phyloP scores from a whole-genome alignment of 306 rosid species.

The Inga laurina region DNA sequence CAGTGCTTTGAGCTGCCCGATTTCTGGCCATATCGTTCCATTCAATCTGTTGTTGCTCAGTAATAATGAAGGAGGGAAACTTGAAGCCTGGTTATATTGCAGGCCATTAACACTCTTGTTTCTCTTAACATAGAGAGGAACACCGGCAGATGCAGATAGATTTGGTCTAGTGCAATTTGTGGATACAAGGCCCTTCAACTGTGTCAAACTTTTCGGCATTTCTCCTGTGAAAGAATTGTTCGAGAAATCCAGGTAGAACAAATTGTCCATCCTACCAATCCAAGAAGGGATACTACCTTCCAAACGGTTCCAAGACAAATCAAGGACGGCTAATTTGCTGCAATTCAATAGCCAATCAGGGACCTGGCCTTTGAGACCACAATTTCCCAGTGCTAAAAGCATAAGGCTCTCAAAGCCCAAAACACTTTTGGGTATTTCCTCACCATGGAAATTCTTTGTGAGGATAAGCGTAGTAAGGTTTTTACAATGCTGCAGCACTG shows the following conservation, averaged over 20 bases:
- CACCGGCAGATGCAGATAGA: conserved; percentile 22
- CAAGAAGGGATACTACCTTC: conserved; percentile 49
- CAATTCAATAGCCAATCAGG: conserved; percentile 53
- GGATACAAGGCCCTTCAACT: conserved; percentile 32
- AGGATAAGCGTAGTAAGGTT: conserved; percentile 57
- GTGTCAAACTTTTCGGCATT: conserved; percentile 43
- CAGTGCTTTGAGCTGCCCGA: conserved; percentile 48
- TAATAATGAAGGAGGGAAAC: conserved; percentile 55
- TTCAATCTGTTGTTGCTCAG: conserved; percentile 45
- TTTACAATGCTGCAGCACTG: conserved; percentile 42
- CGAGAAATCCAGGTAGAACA: conserved; percentile 64
- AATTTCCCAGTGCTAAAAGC: conserved; percentile 49
- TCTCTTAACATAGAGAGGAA: conserved; percentile 51
- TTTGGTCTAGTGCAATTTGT: conserved; percentile 31
- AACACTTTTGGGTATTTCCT: conserved; percentile 43
- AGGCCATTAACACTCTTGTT: conserved; percentile 34
- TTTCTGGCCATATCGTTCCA: conserved; percentile 56
- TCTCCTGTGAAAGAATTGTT: conserved; percentile 57
- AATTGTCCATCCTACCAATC: conserved; percentile 38
- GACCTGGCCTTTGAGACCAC: conserved; percentile 49
- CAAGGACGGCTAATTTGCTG: conserved; percentile 45
- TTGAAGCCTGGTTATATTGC: conserved; percentile 50
- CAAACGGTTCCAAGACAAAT: conserved; percentile 59
- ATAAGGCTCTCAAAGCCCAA: conserved; percentile 39
- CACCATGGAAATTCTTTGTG: conserved; percentile 48